These are phyloP conservation scores for Nothophoma quercina DNA, from an alignment of 2,329 filamentous ascomycete genomes.

Conservation along the genomic window DNA sequence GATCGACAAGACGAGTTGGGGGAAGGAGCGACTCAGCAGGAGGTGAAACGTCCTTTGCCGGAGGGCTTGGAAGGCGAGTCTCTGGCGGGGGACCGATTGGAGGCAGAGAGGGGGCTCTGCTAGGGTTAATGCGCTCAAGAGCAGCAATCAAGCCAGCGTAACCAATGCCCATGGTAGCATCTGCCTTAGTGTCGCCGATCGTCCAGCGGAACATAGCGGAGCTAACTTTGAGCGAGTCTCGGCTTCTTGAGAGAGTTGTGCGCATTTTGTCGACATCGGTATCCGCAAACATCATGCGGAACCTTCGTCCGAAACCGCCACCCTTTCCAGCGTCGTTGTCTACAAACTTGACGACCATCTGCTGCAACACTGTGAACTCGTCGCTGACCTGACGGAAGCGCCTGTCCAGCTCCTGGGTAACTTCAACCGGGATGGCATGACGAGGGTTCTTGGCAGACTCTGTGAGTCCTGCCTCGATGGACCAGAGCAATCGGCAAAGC, in stretches of 20 bases:
- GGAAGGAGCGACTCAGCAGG: constrained; percentile 14
- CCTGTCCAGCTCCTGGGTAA: constrained; percentile 69
- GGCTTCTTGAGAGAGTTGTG: constrained; percentile 63
- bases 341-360: constrained; percentile 67
- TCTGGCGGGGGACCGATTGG: constrained; percentile 43
- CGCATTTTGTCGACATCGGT: constrained; percentile 69
- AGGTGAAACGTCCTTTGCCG: constrained; percentile 23
- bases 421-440: constrained; percentile 65
- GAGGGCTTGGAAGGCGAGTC: constrained; percentile 40
- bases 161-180: constrained; percentile 69
- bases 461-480: constrained; percentile 70
- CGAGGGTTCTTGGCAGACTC: constrained; percentile 55
- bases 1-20: constrained; percentile 10
- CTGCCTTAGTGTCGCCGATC: constrained; percentile 64
- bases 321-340: constrained; percentile 67
- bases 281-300: constrained; percentile 63
- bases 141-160: constrained; percentile 72
- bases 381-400: constrained; percentile 68
- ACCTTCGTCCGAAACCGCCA: constrained; percentile 66
- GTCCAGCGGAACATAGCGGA: constrained; percentile 72
- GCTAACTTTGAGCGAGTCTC: constrained; percentile 69
- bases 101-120: constrained; percentile 34
- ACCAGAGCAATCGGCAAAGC: constrained; percentile 70
- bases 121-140: constrained; percentile 60
- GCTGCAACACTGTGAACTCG: constrained; percentile 70